phyloP scores from a whole-genome alignment of 2,329 filamentous ascomycete species.

The Pseudogymnoascus sp. region DNA sequence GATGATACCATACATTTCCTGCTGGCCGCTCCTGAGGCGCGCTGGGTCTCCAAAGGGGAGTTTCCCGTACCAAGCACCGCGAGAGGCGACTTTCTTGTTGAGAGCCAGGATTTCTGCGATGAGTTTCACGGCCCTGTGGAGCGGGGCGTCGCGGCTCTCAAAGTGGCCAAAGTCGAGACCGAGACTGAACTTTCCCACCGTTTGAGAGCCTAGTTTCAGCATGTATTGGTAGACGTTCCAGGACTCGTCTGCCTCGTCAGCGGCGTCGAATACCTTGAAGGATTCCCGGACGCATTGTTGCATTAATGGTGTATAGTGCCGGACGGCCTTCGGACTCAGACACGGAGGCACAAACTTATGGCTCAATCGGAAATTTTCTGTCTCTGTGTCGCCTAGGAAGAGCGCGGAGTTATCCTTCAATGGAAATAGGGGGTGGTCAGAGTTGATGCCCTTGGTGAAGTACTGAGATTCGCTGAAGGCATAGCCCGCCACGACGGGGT shows the following conservation, averaged over 20 bases:
- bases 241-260: slow-evolving; percentile 26
- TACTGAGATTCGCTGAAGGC: slow-evolving; percentile 29
- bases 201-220: slow-evolving; percentile 37
- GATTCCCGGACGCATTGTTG: slow-evolving; percentile 15
- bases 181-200: slow-evolving; percentile 36
- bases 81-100: slow-evolving; percentile 38
- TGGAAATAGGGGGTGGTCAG: slow-evolving; percentile 16
- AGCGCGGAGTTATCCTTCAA: slow-evolving; percentile 14
- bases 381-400: slow-evolving; percentile 18
- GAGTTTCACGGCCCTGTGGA: slow-evolving; percentile 33
- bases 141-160: slow-evolving; percentile 27
- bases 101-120: slow-evolving; percentile 33
- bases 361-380: slow-evolving; percentile 12
- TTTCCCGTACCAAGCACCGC: slow-evolving; percentile 36
- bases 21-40: slow-evolving; percentile 15
- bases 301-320: slow-evolving; percentile 22
- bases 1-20: slow-evolving; percentile 31
- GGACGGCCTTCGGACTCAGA: slow-evolving; percentile 28
- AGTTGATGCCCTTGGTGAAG: slow-evolving; percentile 30
- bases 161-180: slow-evolving; percentile 39
- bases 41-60: slow-evolving; percentile 38
- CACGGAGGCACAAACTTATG: slow-evolving; percentile 19
- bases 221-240: slow-evolving; percentile 43
- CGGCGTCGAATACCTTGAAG: slow-evolving; percentile 20
- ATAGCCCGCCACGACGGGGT: slow-evolving; percentile 27